phyloP scores from a whole-genome alignment of 1,284 basidiomycete genomes.

The Tranzscheliella williamsii region DNA sequence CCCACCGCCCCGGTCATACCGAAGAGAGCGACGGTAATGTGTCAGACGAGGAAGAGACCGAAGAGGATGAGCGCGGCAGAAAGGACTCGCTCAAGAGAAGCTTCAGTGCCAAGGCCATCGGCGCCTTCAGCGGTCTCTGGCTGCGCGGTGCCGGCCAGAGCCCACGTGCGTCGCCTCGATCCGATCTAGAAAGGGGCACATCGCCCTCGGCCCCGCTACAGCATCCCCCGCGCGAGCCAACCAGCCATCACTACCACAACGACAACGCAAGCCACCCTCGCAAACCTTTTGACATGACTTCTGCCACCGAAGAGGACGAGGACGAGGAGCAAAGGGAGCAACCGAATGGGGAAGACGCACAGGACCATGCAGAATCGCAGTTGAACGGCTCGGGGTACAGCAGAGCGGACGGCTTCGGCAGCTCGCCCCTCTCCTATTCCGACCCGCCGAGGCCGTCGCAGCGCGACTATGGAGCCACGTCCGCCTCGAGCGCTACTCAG shows the following conservation, averaged over 20 bases:
- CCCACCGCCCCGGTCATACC: slow-evolving; percentile 1
- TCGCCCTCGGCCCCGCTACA: neutral
- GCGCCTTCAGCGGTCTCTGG: slow-evolving; percentile 45
- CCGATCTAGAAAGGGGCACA: slow-evolving; percentile 21
- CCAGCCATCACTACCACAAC: neutral
- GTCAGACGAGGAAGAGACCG: slow-evolving; percentile 45
- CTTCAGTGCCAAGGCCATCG: slow-evolving; percentile 41
- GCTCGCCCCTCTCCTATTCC: neutral
- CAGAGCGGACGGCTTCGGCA: neutral
- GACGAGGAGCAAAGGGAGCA: neutral
- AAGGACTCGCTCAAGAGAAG: slow-evolving; percentile 30
- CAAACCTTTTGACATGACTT: slow-evolving; percentile 18
- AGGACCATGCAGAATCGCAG: neutral
- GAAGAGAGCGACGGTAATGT: slow-evolving; percentile 42
- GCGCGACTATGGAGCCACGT: slow-evolving; percentile 24
- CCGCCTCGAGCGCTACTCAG: slow-evolving; percentile 21
- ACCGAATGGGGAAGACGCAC: neutral
- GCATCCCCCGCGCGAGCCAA: too few relatives aligned
- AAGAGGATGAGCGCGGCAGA: slow-evolving; percentile 25
- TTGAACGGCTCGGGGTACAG: too few relatives aligned
- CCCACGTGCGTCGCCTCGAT: neutral
- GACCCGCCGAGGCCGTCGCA: neutral
- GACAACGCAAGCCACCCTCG: neutral
- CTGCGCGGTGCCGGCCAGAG: slow-evolving; percentile 10
- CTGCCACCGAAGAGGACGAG: slow-evolving; percentile 20